Evolutionary conservation across 306 rosid species (phyloP).

Genomic region (Acacia crassicarpa): DNA sequence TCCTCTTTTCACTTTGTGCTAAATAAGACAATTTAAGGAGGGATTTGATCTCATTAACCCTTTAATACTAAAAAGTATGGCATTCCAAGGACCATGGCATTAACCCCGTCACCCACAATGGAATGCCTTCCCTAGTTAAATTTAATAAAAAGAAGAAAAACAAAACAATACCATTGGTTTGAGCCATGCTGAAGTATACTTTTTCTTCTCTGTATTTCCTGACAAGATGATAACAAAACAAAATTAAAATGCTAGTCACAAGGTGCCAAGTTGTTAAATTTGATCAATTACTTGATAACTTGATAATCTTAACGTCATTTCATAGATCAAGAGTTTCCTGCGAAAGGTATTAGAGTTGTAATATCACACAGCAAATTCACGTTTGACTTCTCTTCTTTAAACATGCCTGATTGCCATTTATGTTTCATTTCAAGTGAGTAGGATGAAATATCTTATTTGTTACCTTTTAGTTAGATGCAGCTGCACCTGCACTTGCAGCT

Average conservation of each 20-base stretch:
- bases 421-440: not conserved
- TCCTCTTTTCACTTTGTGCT: not conserved
- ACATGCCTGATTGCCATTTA: not conserved
- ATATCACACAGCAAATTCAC: not conserved
- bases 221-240: not conserved
- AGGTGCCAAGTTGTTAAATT: not conserved
- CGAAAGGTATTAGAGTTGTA: not conserved
- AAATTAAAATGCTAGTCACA: not conserved
- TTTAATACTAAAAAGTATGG: not conserved
- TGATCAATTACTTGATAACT: not conserved
- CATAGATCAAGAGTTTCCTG: not conserved
- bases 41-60: not conserved
- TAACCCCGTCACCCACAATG: too few relatives aligned
- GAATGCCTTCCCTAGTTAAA: not conserved
- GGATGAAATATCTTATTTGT: constrained; percentile 4
- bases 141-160: not conserved
- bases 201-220: not conserved
- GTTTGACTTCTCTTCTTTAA: not conserved
- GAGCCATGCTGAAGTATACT: not conserved
- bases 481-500: constrained; percentile 58
- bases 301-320: not conserved
- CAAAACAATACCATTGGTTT: not conserved
- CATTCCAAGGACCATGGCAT: not conserved
- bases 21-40: not conserved
- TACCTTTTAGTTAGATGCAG: constrained; percentile 61